phyloP scores from a whole-genome alignment of 2,329 filamentous ascomycete genomes.

The Onygenales sp. region DNA sequence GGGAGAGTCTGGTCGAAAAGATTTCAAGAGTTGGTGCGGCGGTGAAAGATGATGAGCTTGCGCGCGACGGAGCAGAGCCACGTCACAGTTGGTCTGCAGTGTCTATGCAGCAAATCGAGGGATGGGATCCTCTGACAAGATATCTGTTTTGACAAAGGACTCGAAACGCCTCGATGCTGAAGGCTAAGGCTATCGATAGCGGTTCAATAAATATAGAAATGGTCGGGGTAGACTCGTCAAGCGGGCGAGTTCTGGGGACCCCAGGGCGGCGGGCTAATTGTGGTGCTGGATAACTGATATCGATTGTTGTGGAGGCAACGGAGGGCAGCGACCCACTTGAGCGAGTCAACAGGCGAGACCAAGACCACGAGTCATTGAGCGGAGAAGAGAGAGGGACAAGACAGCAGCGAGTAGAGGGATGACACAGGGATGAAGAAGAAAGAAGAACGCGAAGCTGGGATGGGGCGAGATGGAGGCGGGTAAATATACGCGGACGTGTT shows the following conservation, averaged over 20 bases:
- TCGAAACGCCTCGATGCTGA: not conserved
- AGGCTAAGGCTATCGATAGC: not conserved
- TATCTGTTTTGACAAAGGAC: not conserved
- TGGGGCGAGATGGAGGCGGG: not conserved
- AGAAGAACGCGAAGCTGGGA: not conserved
- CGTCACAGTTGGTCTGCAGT: not conserved
- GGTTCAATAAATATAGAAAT: not conserved
- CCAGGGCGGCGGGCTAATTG: not conserved
- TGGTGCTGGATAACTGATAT: not conserved
- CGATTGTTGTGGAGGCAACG: constrained; percentile 2
- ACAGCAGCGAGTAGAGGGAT: not conserved
- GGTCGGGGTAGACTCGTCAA: not conserved
- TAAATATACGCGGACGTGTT: not conserved
- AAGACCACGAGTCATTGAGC: not conserved
- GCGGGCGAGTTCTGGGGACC: not conserved
- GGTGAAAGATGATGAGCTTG: not conserved
- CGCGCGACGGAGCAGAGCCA: not conserved
- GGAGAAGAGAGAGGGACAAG: not conserved
- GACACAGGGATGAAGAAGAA: not conserved
- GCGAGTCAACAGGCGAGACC: not conserved
- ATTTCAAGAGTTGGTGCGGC: not conserved
- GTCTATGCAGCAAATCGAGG: not conserved
- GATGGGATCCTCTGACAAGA: not conserved
- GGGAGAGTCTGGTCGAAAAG: not conserved
- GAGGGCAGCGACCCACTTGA: not conserved